Evolutionary conservation across 2,329 filamentous ascomycete species (phyloP).

Genomic region (Aureobasidium sp.): DNA sequence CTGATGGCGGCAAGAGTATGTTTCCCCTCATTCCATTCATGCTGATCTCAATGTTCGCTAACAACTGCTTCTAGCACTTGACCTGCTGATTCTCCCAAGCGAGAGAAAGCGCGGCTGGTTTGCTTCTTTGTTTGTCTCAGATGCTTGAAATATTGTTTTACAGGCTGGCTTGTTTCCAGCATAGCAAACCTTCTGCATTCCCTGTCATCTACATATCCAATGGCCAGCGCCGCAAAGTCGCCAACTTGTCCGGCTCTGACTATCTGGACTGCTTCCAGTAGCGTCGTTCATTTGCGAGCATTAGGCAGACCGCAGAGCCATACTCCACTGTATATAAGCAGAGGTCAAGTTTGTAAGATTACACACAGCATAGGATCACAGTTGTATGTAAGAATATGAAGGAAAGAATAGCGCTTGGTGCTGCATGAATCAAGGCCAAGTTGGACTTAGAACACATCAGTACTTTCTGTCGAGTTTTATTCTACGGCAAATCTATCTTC

Average conservation of each 20-base stretch:
- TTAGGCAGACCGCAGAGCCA: not conserved
- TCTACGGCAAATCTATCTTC: slow-evolving; percentile 19
- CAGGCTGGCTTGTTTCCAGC: not conserved
- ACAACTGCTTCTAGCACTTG: not conserved
- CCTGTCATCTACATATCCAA: not conserved
- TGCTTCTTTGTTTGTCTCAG: not conserved
- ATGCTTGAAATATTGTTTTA: not conserved
- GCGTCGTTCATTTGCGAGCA: not conserved
- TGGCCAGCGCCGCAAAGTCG: not conserved
- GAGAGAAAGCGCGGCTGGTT: not conserved
- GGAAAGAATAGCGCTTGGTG: not conserved
- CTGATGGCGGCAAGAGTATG: not conserved
- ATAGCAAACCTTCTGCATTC: not conserved
- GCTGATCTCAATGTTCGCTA: not conserved
- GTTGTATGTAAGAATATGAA: not conserved
- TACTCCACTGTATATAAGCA: not conserved
- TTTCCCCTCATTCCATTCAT: not conserved
- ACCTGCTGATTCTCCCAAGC: not conserved
- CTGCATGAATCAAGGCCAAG: not conserved
- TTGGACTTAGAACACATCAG: not conserved
- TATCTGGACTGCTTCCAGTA: not conserved
- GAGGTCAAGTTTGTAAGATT: not conserved
- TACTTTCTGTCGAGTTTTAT: not conserved
- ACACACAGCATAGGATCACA: not conserved
- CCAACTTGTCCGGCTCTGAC: not conserved